These are phyloP conservation scores for Penicillium sp. DNA, from an alignment of 2,329 filamentous ascomycete species.

Conservation along the genomic window DNA sequence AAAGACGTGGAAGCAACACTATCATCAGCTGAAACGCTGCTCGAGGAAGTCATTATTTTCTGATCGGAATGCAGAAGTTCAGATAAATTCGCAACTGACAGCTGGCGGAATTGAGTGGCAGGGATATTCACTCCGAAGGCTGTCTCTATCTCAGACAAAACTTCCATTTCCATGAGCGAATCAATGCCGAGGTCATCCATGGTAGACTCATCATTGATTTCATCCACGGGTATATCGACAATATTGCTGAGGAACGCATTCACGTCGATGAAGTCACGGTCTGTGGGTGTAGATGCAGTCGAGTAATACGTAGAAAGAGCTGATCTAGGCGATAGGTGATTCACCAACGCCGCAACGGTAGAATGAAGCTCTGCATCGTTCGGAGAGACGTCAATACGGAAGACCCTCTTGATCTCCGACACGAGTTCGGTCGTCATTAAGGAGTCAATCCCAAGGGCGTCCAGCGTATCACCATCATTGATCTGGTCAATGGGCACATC, in stretches of 20 bases:
- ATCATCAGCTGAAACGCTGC: too few relatives aligned
- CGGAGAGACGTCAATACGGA: not conserved
- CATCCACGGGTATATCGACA: not conserved
- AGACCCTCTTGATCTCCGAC: not conserved
- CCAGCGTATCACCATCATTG: too few relatives aligned
- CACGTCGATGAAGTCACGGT: too few relatives aligned
- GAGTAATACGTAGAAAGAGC: too few relatives aligned
- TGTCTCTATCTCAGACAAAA: not conserved
- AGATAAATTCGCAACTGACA: not conserved
- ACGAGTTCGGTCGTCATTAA: not conserved
- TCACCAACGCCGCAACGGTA: too few relatives aligned
- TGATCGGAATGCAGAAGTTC: not conserved
- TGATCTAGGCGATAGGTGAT: too few relatives aligned
- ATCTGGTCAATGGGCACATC: too few relatives aligned
- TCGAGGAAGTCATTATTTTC: not conserved
- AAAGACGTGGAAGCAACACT: too few relatives aligned
- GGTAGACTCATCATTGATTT: not conserved
- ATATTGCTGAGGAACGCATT: too few relatives aligned
- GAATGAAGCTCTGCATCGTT: not conserved
- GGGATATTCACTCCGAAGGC: not conserved
- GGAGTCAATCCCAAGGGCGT: not conserved
- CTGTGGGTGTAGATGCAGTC: too few relatives aligned
- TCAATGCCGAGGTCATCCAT: conserved; percentile 28
- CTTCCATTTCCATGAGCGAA: conserved; percentile 22
- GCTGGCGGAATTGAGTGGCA: not conserved